Evolutionary conservation across 208 protist genomes (phyloP).

Genomic region (Leishmania tropica): DNA sequence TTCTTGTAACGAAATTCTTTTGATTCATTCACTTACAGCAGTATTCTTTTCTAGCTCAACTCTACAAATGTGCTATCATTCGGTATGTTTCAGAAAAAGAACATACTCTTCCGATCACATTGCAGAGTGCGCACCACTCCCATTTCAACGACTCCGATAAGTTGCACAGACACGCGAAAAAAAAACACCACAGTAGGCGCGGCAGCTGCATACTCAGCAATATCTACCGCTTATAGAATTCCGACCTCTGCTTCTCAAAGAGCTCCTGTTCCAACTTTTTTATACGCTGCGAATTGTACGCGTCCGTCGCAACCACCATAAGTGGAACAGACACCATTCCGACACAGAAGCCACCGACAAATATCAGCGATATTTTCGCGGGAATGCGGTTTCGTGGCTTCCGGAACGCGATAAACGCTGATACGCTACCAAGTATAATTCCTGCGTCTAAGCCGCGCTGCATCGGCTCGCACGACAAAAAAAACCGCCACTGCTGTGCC

Average conservation of each 20-base stretch:
- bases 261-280: constrained; percentile 76
- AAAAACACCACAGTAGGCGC: not conserved
- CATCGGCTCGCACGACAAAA: constrained; percentile 83
- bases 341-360: constrained; percentile 68
- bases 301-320: constrained; percentile 63
- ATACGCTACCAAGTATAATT: constrained; percentile 77
- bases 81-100: no score
- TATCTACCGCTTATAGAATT: constrained; percentile 53
- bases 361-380: constrained; percentile 62
- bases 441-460: constrained; percentile 83
- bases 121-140: not conserved
- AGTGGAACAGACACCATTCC: constrained; percentile 72
- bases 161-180: not conserved
- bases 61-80: not conserved
- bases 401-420: constrained; percentile 59
- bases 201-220: not conserved
- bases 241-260: constrained; percentile 72
- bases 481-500: constrained; percentile 88
- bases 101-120: no score
- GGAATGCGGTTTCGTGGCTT: constrained; percentile 68
- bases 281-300: constrained; percentile 74
- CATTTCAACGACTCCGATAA: not conserved
- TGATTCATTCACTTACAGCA: not conserved
- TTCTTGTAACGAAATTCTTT: not conserved
- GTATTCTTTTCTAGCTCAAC: not conserved